phyloP scores from a whole-genome alignment of 768 basidiomycete genomes.

The Serendipita sp. region DNA sequence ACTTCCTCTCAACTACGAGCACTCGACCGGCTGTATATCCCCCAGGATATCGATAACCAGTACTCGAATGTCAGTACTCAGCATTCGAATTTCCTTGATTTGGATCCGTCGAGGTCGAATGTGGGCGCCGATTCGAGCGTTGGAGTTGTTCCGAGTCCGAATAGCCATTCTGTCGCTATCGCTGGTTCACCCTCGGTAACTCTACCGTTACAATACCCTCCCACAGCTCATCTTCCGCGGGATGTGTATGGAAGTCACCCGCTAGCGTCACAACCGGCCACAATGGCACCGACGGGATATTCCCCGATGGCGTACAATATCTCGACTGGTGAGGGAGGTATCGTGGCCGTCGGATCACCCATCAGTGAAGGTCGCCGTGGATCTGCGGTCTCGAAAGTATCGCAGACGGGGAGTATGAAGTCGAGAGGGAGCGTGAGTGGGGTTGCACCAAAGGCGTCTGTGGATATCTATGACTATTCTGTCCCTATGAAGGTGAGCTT shows the following conservation, averaged over 20 bases:
- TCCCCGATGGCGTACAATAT: no score
- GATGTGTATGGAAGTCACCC: no score
- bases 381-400: background rate
- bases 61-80: background rate
- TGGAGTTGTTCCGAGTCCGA: background rate
- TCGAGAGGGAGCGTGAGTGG: background rate
- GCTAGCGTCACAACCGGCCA: background rate
- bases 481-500: slow-evolving; percentile 6
- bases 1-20: no score
- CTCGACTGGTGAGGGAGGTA: no score
- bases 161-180: background rate
- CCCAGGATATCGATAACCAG: no score
- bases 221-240: background rate
- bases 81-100: background rate
- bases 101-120: background rate
- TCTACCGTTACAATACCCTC: background rate
- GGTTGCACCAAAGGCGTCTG: background rate
- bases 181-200: background rate
- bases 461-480: background rate
- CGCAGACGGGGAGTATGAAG: background rate
- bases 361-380: background rate
- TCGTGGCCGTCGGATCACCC: no score
- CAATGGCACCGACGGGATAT: background rate
- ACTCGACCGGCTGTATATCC: no score
- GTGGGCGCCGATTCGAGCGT: background rate